These are phyloP conservation scores for Penicillium paneum DNA, from an alignment of 2,329 filamentous ascomycete genomes.

Conservation along the genomic window DNA sequence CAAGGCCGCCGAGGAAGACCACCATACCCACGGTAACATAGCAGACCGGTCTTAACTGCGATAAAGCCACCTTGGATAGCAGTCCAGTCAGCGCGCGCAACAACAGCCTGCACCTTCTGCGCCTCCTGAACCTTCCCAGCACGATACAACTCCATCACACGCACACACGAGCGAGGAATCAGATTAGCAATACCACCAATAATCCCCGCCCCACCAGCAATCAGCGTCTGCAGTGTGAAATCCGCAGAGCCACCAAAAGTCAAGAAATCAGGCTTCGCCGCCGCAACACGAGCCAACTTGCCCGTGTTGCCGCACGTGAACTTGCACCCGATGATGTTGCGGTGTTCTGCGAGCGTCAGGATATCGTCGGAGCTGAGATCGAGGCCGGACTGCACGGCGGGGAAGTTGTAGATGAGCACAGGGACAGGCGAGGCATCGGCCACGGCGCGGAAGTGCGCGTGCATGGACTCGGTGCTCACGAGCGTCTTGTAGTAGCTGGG, in stretches of 20 bases:
- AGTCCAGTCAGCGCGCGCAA: conserved; percentile 77
- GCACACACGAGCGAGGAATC: conserved; percentile 75
- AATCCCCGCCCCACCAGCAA: conserved; percentile 75
- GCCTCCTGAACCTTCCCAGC: conserved; percentile 74
- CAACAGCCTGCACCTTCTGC: conserved; percentile 69
- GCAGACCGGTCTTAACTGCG: conserved; percentile 79
- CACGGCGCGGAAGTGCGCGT: conserved; percentile 64
- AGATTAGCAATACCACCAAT: conserved; percentile 85
- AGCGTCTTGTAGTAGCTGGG: conserved; percentile 71
- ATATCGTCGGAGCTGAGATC: conserved; percentile 67
- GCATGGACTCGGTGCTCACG: conserved; percentile 58
- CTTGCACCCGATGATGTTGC: conserved; percentile 68
- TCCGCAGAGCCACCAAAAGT: conserved; percentile 85
- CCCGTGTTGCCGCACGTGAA: conserved; percentile 72
- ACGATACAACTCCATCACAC: conserved; percentile 72
- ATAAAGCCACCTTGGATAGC: conserved; percentile 79
- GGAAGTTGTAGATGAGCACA: conserved; percentile 71
- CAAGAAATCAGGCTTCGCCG: conserved; percentile 61
- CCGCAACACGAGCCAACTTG: conserved; percentile 63
- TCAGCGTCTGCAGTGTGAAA: conserved; percentile 78
- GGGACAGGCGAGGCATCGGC: conserved; percentile 60
- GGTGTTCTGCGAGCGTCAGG: conserved; percentile 54
- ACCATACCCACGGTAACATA: conserved; percentile 78
- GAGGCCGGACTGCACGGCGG: conserved; percentile 63
- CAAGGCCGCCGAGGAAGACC: conserved; percentile 69